Evolutionary conservation across 768 basidiomycete species (phyloP), one percentile per base, ranked within the genome.

Genomic region (Hericium coralloides): DNA sequence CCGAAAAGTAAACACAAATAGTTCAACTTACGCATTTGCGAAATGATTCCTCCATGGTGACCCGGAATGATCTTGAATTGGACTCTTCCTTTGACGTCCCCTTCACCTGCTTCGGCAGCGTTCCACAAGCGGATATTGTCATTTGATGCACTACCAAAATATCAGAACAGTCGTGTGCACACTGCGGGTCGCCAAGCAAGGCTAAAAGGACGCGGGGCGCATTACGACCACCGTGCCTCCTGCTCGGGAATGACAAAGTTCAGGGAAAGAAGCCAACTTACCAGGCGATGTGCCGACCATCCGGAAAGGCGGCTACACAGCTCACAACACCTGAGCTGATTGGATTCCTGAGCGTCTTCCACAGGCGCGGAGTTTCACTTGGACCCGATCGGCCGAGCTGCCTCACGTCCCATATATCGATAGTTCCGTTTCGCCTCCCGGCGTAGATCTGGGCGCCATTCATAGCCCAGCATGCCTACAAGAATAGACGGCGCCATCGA

Each of bases 111-210:
- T 56, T 92, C 89, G 12, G 84, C 81, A 12, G 89, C 87, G 63
- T 98, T 93, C 95, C 95, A 98, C 39, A 98, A 70, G 12, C 95
- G 81, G 60, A 98, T 81, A 66, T 95, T 95, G 73, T 98, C 95
- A 52, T 86, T 79, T 9, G 93, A 95, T 10, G 92, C 95, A 62
- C 91, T 95, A 64, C 37, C 55, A 55, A 45, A 53, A 38, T 51
- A 53, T 51, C 55, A 58, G 36, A 52, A 50, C 62, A 43, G 17
- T 14, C 52, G 36, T 39, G 9, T 17, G 9, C 17, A 37, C 38
- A n/a, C 23, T 15, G 22, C 31, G 8, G 36, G 18, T 39, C 52
- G 26, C 26, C 31, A 50, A 50, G 31, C 31, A 31, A 31, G 31
- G 31, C 31, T 50, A 50, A 17, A 50, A 50, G 23, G n/a, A 22